phyloP scores from a whole-genome alignment of 1,284 basidiomycete genomes.

The Sporisorium reilianum region DNA sequence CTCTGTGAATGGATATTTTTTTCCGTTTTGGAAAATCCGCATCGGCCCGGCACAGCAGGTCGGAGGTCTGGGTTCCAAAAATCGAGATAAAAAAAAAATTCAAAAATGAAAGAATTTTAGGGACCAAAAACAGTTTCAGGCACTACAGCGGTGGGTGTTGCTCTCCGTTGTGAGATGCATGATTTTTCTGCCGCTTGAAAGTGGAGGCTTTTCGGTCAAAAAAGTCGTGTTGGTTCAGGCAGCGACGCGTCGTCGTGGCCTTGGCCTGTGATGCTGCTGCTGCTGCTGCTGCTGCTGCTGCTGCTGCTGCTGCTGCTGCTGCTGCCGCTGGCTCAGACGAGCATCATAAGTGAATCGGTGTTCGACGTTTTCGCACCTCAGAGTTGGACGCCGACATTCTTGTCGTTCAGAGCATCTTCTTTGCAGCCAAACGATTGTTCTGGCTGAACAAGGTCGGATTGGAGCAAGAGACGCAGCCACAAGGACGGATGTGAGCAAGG shows the following conservation, averaged over 20 bases:
- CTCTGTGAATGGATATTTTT: too few relatives aligned
- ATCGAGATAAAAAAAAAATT: background rate
- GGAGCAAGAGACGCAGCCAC: too few relatives aligned
- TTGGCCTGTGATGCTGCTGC: background rate
- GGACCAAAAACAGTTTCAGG: background rate
- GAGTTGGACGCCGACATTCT: too few relatives aligned
- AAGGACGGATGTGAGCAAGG: background rate
- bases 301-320: background rate
- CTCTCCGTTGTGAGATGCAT: conserved; percentile 3
- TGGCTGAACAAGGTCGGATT: too few relatives aligned
- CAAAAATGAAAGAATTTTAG: background rate
- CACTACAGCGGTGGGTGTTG: conserved; percentile 11
- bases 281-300: background rate
- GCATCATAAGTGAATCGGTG: background rate
- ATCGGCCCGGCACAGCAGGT: background rate
- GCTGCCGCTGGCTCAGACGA: conserved; percentile 2
- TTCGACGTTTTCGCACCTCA: too few relatives aligned
- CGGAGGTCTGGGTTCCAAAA: background rate
- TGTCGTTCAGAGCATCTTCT: too few relatives aligned
- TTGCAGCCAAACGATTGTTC: too few relatives aligned
- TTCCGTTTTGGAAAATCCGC: background rate
- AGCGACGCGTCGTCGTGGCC: conserved; percentile 5
- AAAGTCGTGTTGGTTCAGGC: conserved; percentile 2
- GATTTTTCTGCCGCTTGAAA: conserved; percentile 3
- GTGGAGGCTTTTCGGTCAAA: conserved; percentile 9